Evolutionary conservation across 2,329 filamentous ascomycete species (phyloP).

Genomic region (Ceratocystis destructans): DNA sequence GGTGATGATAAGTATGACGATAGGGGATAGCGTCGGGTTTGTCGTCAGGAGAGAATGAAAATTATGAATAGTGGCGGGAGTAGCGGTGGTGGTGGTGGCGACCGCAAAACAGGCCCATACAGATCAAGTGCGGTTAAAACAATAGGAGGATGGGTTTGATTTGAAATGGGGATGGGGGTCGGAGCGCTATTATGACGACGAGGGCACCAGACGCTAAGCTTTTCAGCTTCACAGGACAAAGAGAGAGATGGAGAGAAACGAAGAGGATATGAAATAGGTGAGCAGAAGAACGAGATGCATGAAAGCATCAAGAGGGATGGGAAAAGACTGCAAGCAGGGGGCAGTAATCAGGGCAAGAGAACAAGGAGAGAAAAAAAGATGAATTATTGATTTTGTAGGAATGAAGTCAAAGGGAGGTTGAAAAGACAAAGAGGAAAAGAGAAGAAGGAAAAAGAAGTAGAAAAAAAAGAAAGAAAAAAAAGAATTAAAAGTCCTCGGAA

Average conservation of each 20-base stretch:
- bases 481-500: not conserved
- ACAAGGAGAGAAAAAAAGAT: not conserved
- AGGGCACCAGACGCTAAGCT: not conserved
- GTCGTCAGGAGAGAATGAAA: not conserved
- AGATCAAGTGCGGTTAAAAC: not conserved
- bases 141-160: not conserved
- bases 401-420: not conserved
- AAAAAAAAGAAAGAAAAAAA: not conserved
- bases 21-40: not conserved
- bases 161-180: not conserved
- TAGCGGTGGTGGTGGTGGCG: not conserved
- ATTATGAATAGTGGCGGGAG: not conserved
- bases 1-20: not conserved
- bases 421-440: not conserved
- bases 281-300: not conserved
- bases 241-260: not conserved
- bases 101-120: not conserved
- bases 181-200: constrained; percentile 1
- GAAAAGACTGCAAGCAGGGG: not conserved
- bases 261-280: not conserved
- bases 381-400: not conserved
- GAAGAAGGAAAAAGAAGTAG: not conserved
- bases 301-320: constrained; percentile 1
- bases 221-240: not conserved
- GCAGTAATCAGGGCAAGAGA: constrained; percentile 2